These are phyloP conservation scores for Pisolithus marmoratus DNA, from an alignment of 768 basidiomycete species.

Conservation along the genomic window DNA sequence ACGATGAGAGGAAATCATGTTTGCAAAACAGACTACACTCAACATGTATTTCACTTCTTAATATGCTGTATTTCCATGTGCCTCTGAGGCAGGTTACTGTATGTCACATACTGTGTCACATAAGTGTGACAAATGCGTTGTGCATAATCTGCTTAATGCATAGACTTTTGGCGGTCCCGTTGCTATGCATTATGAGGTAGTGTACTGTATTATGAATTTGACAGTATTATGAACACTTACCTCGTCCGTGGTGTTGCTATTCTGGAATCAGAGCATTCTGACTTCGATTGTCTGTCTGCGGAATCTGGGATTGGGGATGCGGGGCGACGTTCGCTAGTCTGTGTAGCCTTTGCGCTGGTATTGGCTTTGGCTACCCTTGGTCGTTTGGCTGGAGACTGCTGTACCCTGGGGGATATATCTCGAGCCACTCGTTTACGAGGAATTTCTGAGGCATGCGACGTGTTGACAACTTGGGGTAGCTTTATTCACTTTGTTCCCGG, in stretches of 20 bases:
- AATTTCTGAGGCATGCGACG: background rate
- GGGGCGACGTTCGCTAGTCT: background rate
- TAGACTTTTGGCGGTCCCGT: background rate
- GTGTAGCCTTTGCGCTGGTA: background rate
- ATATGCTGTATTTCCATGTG: background rate
- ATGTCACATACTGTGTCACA: background rate
- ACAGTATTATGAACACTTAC: background rate
- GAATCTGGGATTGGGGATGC: background rate
- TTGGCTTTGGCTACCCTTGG: background rate
- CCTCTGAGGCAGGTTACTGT: background rate
- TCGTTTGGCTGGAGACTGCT: background rate
- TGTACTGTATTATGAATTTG: background rate
- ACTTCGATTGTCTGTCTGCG: background rate
- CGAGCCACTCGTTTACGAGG: background rate
- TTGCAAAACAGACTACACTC: constrained; percentile 1
- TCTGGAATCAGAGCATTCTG: no score
- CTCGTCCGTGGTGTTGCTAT: no score
- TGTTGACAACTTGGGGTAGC: background rate
- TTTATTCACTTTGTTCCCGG: background rate
- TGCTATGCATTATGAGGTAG: background rate
- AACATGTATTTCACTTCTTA: no score
- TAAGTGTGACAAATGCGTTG: background rate
- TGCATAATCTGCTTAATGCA: background rate
- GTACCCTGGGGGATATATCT: background rate
- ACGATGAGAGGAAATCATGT: background rate